Evolutionary conservation across 805 yeast genomes (phyloP).

Genomic region (Zygoascus ofunaensis): DNA sequence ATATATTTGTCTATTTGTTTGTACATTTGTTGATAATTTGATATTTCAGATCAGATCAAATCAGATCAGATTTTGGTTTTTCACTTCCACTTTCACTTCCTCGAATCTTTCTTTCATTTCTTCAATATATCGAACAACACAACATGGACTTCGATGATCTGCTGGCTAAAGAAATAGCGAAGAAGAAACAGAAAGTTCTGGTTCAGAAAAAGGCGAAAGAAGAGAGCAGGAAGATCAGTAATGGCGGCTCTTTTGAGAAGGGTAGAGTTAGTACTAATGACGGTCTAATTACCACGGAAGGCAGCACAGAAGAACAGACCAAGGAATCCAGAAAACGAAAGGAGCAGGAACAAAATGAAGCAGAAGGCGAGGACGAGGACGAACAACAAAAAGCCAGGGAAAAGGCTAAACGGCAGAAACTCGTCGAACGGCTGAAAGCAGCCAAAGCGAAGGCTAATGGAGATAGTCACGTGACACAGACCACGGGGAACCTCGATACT

Average conservation of each 20-base stretch:
- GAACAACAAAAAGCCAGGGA: slow-evolving; percentile 14
- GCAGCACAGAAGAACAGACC: slow-evolving; percentile 10
- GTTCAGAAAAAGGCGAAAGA: slow-evolving; percentile 19
- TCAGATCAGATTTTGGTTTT: no score
- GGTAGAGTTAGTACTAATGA: slow-evolving; percentile 18
- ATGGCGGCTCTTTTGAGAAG: slow-evolving; percentile 18
- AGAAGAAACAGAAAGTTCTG: slow-evolving; percentile 30
- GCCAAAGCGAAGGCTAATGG: neutral
- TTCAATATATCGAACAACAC: no score
- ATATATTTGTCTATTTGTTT: no score
- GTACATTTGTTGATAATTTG: no score
- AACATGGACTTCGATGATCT: slow-evolving; percentile 42
- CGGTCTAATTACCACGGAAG: slow-evolving; percentile 14
- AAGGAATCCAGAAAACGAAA: slow-evolving; percentile 15
- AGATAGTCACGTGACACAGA: neutral
- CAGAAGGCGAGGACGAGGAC: slow-evolving; percentile 11
- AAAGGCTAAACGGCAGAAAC: slow-evolving; percentile 25
- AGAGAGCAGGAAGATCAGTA: slow-evolving; percentile 22
- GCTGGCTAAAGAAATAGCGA: slow-evolving; percentile 40
- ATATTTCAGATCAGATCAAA: no score
- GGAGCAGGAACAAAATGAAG: neutral
- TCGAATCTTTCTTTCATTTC: no score
- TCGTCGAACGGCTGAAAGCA: slow-evolving; percentile 8
- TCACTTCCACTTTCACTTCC: no score
- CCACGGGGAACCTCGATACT: slow-evolving; percentile 14